These are phyloP conservation scores for Mucor circinelloides DNA, from an alignment of 371 early-diverging fungal species.

Conservation along the genomic window DNA sequence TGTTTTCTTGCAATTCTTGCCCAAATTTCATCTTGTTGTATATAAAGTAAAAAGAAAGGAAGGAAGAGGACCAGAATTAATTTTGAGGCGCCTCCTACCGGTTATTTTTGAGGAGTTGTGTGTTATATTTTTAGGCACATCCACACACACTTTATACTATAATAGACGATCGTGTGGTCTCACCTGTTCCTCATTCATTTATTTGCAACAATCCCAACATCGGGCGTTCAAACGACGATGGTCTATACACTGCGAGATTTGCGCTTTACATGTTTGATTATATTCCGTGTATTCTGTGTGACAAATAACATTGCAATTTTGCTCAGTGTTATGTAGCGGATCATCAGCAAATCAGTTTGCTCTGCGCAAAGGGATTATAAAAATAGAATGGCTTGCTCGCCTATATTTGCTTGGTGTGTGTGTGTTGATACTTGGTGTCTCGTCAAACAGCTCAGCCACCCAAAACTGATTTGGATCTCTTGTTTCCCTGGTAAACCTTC, in stretches of 20 bases:
- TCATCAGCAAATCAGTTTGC: no score
- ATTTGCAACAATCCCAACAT: not conserved
- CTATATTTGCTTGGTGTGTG: no score
- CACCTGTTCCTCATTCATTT: not conserved
- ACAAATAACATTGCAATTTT: not conserved
- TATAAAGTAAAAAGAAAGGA: slow-evolving; percentile 10
- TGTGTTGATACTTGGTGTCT: not conserved
- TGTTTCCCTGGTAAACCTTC: not conserved
- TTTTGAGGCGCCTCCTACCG: slow-evolving; percentile 1
- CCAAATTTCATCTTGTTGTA: slow-evolving; percentile 81
- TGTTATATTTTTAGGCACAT: slow-evolving; percentile 17
- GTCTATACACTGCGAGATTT: not conserved
- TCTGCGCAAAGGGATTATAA: no score
- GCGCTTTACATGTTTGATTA: not conserved
- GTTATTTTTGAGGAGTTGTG: slow-evolving; percentile 1
- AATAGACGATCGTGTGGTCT: slow-evolving; percentile 2
- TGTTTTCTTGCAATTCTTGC: slow-evolving; percentile 69
- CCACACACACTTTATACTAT: not conserved
- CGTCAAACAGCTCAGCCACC: not conserved
- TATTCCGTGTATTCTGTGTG: slow-evolving; percentile 4
- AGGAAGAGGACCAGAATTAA: not conserved
- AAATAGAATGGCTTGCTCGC: no score
- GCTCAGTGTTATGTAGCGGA: not conserved
- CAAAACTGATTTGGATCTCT: not conserved
- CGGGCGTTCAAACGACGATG: not conserved